A percentile compares a stretch with the other conserved stretches of the same genome.
These are phyloP conservation scores for Pseudogymnoascus verrucosus DNA, from an alignment of 2,329 filamentous ascomycete genomes.

Conservation along the genomic window DNA sequence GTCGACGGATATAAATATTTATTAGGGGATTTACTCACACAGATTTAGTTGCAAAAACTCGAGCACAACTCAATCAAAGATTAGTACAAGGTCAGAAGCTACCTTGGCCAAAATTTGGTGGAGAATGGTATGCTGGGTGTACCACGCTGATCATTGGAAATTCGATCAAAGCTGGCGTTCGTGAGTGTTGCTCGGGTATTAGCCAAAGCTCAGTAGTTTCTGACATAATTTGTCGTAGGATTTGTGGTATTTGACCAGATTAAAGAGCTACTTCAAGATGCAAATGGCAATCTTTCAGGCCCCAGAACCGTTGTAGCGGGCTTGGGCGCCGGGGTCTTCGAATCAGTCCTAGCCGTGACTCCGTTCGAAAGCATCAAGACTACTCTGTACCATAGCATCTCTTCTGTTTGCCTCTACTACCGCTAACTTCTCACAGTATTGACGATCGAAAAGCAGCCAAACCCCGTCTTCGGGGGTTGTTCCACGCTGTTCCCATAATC, in stretches of 20 bases:
- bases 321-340: constrained; percentile 89
- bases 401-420: background rate
- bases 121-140: constrained; percentile 95
- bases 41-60: constrained; percentile 71
- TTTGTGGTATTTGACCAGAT: constrained; percentile 97
- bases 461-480: constrained; percentile 82
- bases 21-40: background rate
- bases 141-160: constrained; percentile 96
- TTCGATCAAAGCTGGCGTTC: constrained; percentile 89
- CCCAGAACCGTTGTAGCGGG: constrained; percentile 87
- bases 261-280: constrained; percentile 73
- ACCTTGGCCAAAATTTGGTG: constrained; percentile 88
- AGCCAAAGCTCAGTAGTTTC: background rate
- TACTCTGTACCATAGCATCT: constrained; percentile 51
- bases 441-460: constrained; percentile 84
- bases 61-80: constrained; percentile 82
- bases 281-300: constrained; percentile 80
- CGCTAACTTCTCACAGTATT: constrained; percentile 47
- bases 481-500: constrained; percentile 87
- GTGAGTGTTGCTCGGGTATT: constrained; percentile 26
- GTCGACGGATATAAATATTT: background rate
- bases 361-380: constrained; percentile 99
- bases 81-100: constrained; percentile 77
- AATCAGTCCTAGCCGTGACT: constrained; percentile 87
- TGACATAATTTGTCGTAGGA: constrained; percentile 26